Percentiles rank a stretch among this genome's conserved stretches.
phyloP scores from a whole-genome alignment of 169 alveolate genomes.

The Eimeria acervulina region DNA sequence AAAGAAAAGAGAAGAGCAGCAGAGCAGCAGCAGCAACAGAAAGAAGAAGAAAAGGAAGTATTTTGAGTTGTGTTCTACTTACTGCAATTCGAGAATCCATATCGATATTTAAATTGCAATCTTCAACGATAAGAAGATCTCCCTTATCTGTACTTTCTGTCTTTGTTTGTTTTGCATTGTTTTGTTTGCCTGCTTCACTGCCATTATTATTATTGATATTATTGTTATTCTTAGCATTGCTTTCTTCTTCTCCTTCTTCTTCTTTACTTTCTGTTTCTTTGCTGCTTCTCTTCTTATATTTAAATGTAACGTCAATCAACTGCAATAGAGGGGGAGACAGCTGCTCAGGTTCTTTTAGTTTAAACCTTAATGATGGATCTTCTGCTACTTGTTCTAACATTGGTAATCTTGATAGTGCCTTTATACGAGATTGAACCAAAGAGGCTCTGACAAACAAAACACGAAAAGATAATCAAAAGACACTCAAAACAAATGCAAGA shows the following conservation, averaged over 20 bases:
- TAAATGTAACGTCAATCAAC: conserved; percentile 85
- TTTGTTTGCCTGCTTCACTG: not conserved
- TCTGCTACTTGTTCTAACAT: conserved; percentile 96
- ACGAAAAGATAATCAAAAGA: not conserved
- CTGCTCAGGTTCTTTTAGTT: conserved; percentile 92
- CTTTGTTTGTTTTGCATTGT: conserved; percentile 45
- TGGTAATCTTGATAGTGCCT: conserved; percentile 96
- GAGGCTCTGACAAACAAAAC: conserved; percentile 83
- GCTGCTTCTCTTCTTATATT: conserved; percentile 75
- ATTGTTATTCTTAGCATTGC: no score
- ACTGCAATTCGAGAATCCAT: conserved; percentile 85
- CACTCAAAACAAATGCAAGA: no score
- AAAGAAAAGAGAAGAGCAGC: no score
- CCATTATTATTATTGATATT: not conserved
- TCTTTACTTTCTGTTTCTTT: no score
- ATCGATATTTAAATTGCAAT: conserved; percentile 87
- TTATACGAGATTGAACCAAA: conserved; percentile 97
- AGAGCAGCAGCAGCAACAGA: no score
- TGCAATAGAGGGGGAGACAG: conserved; percentile 82
- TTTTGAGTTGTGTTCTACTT: conserved; percentile 29
- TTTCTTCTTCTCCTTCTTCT: no score
- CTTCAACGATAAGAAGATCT: conserved; percentile 81
- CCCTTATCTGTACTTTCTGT: not conserved
- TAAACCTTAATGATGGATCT: conserved; percentile 97
- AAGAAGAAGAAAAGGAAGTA: no score